These are phyloP conservation scores for Beverwykella pulmonaria DNA, from an alignment of 495 filamentous ascomycete genomes.

Conservation along the genomic window DNA sequence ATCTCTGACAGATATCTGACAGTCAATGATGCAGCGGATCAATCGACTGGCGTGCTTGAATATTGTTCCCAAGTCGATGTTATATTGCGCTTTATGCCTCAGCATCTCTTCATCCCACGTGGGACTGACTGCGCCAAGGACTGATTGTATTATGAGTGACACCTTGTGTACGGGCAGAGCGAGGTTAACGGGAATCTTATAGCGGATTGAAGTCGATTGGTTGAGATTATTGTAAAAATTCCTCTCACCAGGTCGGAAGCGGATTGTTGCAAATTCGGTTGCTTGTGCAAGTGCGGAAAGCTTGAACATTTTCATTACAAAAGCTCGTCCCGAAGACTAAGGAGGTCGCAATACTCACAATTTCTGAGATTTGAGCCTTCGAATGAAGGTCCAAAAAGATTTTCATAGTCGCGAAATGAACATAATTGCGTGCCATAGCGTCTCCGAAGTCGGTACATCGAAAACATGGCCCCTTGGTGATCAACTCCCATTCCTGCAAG, in stretches of 20 bases:
- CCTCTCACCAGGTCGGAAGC: constrained; percentile 75
- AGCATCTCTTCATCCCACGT: constrained; percentile 63
- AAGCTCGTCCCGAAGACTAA: background rate
- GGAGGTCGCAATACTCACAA: constrained; percentile 59
- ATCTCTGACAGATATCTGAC: constrained; percentile 69
- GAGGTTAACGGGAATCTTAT: constrained; percentile 78
- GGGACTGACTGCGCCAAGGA: constrained; percentile 75
- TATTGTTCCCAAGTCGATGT: constrained; percentile 69
- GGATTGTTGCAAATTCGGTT: constrained; percentile 74
- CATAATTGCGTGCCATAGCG: constrained; percentile 91
- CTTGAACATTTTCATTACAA: constrained; percentile 46
- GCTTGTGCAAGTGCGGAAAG: constrained; percentile 69
- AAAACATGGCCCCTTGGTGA: constrained; percentile 54
- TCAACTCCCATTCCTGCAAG: constrained; percentile 63
- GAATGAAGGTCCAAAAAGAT: constrained; percentile 64
- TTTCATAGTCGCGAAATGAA: constrained; percentile 91
- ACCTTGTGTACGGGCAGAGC: constrained; percentile 76
- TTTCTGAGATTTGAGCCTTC: constrained; percentile 65
- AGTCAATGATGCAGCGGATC: constrained; percentile 84
- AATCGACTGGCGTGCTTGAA: constrained; percentile 76
- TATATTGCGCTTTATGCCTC: constrained; percentile 63
- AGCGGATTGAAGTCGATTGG: constrained; percentile 68
- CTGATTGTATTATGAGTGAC: constrained; percentile 80
- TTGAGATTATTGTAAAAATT: constrained; percentile 81
- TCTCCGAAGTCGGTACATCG: constrained; percentile 77